phyloP scores from a whole-genome alignment of 2,329 filamentous ascomycete species.

The Trichophyton equinum region DNA sequence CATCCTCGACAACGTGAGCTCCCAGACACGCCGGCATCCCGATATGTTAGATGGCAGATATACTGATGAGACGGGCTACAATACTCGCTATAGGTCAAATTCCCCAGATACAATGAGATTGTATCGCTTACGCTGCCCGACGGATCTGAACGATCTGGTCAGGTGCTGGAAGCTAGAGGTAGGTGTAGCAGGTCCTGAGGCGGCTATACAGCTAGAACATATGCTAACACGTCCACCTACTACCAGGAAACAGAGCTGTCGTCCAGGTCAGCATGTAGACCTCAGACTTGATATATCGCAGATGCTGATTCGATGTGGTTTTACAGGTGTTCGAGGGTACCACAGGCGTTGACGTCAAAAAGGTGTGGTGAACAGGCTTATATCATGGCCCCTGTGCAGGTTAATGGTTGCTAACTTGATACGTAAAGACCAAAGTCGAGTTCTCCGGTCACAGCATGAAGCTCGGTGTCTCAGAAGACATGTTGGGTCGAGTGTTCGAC shows the following conservation, averaged over 20 bases:
- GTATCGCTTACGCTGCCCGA: constrained; percentile 91
- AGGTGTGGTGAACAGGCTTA: constrained; percentile 42
- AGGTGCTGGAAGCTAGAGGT: constrained; percentile 97
- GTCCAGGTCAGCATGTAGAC: constrained; percentile 57
- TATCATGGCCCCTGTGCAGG: neutral
- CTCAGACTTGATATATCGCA: neutral
- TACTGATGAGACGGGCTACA: neutral
- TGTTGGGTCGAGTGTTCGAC: constrained; percentile 98
- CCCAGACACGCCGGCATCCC: neutral
- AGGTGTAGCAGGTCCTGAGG: constrained; percentile 18
- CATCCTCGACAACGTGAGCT: constrained; percentile 82
- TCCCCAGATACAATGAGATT: constrained; percentile 94
- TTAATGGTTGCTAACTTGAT: constrained; percentile 17
- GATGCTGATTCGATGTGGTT: constrained; percentile 7
- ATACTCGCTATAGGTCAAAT: constrained; percentile 65
- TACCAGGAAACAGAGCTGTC: constrained; percentile 76
- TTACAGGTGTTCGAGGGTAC: constrained; percentile 96
- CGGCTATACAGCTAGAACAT: neutral
- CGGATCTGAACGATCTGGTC: constrained; percentile 83
- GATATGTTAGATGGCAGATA: neutral
- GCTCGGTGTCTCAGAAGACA: constrained; percentile 97
- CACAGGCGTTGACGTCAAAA: constrained; percentile 95
- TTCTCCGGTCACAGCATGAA: constrained; percentile 96
- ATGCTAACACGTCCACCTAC: constrained; percentile 1
- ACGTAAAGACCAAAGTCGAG: constrained; percentile 74